Conservation (phyloP, 768 basidiomycete genomes). For the Rhizopogon sp. region DNA sequence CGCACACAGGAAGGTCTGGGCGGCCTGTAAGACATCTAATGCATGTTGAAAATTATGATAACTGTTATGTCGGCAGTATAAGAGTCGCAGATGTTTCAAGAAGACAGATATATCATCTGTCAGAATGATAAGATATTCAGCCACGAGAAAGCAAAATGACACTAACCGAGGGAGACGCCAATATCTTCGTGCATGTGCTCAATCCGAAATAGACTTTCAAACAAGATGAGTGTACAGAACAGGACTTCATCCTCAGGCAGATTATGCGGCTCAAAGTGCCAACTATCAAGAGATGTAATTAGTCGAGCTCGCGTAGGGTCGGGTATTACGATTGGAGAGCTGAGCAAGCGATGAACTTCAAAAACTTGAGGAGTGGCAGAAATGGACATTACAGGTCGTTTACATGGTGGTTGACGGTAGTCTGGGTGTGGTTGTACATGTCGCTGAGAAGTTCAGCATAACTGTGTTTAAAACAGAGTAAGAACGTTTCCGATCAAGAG, state of each 20-base stretch:
- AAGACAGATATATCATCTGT: slow-evolving; percentile 73
- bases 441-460: slow-evolving; percentile 82
- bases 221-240: slow-evolving; percentile 78
- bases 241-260: slow-evolving; percentile 80
- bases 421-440: slow-evolving; percentile 77
- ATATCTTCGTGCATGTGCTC: slow-evolving; percentile 64
- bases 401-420: slow-evolving; percentile 55
- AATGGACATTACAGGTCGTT: slow-evolving; percentile 19
- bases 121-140: slow-evolving; percentile 10
- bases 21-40: slow-evolving; percentile 91
- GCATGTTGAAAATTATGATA: slow-evolving; percentile 99
- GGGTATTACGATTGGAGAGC: slow-evolving; percentile 44
- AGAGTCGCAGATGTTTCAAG: slow-evolving; percentile 81
- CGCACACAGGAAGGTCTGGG: slow-evolving; percentile 76
- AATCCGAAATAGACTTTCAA: slow-evolving; percentile 78
- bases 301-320: slow-evolving; percentile 52
- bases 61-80: slow-evolving; percentile 87
- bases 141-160: slow-evolving; percentile 14
- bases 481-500: slow-evolving; percentile 1
- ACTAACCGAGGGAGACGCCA: slow-evolving; percentile 56
- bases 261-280: slow-evolving; percentile 89
- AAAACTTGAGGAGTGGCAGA: neutral
- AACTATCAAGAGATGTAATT: slow-evolving; percentile 64
- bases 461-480: slow-evolving; percentile 27
- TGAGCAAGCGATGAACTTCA: slow-evolving; percentile 22